Evolutionary conservation across 169 alveolate species (phyloP).

Genomic region (Babesia gibsoni): DNA sequence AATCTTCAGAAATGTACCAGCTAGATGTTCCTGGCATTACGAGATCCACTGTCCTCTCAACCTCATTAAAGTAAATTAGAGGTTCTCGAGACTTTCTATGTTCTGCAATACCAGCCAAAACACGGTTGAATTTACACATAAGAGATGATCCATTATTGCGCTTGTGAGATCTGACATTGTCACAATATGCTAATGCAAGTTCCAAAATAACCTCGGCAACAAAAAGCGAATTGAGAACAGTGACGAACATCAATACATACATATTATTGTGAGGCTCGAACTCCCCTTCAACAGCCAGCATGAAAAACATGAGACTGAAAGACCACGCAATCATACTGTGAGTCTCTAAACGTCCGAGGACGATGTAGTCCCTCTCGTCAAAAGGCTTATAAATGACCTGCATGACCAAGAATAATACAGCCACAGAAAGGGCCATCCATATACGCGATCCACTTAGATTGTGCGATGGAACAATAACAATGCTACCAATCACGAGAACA

Average conservation of each 20-base stretch:
- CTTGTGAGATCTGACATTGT: conserved; percentile 5
- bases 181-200: conserved; percentile 19
- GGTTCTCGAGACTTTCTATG: conserved; percentile 40
- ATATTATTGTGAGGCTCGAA: conserved; percentile 12
- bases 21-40: neutral
- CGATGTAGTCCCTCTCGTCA: conserved; percentile 74
- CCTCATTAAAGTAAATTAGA: conserved; percentile 15
- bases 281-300: conserved; percentile 21
- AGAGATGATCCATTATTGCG: neutral
- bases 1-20: neutral
- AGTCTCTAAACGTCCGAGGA: conserved; percentile 65
- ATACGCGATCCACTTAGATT: conserved; percentile 68
- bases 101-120: conserved; percentile 10
- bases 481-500: conserved; percentile 75
- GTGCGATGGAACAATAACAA: conserved; percentile 71
- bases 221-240: conserved; percentile 14
- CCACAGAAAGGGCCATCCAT: conserved; percentile 74
- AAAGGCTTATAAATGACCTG: conserved; percentile 78
- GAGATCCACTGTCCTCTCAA: conserved; percentile 7
- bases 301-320: conserved; percentile 40
- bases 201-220: conserved; percentile 13
- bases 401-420: conserved; percentile 69
- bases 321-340: conserved; percentile 75
- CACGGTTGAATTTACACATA: conserved; percentile 13
- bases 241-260: neutral